Base-by-base conservation (phyloP, 2,329 filamentous ascomycete genomes). In the Cladosporium colombiae region DNA sequence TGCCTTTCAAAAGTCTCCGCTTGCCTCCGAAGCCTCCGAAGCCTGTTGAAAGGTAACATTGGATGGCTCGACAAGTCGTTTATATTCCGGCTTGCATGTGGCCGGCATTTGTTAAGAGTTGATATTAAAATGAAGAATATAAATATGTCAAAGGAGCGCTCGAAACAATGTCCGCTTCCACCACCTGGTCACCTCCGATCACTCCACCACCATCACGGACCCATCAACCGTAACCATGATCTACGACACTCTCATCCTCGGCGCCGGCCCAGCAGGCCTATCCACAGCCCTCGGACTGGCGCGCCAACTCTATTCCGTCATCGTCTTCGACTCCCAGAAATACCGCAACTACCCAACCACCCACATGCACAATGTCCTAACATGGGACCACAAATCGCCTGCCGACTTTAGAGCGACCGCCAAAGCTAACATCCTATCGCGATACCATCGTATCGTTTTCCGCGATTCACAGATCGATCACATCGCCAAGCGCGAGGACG, bases 321-420 rank as follows among this genome's bases (percentile, higher is more conserved):
- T 78, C 1, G 73, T 85, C 21, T 82, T 84, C 68, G 80, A 82
- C 67, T 77, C 75, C 0, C 70, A 70, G 3, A 67, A 69, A 7
- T 84, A 80, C 69, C 79, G 82, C 62, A 84, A 85, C 67, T 72
- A 71, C 29, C 68, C 70, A 18, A 75, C 78, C 2, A 66, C 69
- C 2, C 78, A 83, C 70, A 83, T 84, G 81, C 82, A 84, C 72
- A 79, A 74, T 29, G 71, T 82, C 3, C 67, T 71, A 1, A 77
- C 72, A 1, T 79, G 74, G 74, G 80, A 81, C 40, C 75, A 78
- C 62, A 58, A 64, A n/a, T 56, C 72, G 29, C 78, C 79, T 10
- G 60, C 63, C 0, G 73, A 76, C 4, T 78, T 75, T 65, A 73
- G 77, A 10, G 70, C 65, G 7, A 75, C 75, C 10, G 73, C 76